Base-by-base conservation (phyloP, 2,329 filamentous ascomycete species). In the Emmonsiellopsis sp. region DNA sequence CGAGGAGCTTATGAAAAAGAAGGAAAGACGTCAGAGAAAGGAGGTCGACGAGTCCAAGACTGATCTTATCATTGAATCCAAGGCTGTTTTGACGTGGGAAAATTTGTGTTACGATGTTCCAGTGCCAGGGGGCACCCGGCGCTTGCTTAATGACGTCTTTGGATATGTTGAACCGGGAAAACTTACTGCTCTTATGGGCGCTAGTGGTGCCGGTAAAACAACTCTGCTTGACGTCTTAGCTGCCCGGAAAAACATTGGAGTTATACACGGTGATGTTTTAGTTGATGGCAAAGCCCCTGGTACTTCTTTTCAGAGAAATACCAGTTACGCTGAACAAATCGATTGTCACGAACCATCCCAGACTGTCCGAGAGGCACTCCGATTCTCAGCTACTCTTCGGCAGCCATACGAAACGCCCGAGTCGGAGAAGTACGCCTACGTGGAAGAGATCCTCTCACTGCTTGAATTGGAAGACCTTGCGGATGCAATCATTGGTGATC, bases 141-240 rank as follows among this genome's bases (percentile, higher is more conserved):
- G 86, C 41, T 86, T 96, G 62, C 75, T 96, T 55, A 85, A 95
- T 62, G 76, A 93, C 58, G 87, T 95, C 11, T 87, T 94, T 64
- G 91, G 91, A 40, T 95, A 89, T 87, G 89, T 96, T 56, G 93
- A 94, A 71, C 91, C 91, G 2, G 91, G 91, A 54, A 95, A 88
- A n/a, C 70, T 95, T 51, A 95, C 90, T 10, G 90, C 89, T 34
- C 77, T 95, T 2, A 95, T 95, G 90, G 79, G 89, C 73, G 89
- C 91, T 7, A 90, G 86, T 35, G 90, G 91, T 60, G 91, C 91
- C 16, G 91, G 91, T 55, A 96, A 96, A 71, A 96, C 91, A 0
- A 95, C 90, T 0, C 79, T 96, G 20, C 75, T 96, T 40, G 88
- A 95, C 70, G 87, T 88, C 37, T 77, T 96, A 58, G 91, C 91